These are phyloP conservation scores for Ogataea populi-albae DNA, from an alignment of 805 yeast genomes.

Conservation along the genomic window DNA sequence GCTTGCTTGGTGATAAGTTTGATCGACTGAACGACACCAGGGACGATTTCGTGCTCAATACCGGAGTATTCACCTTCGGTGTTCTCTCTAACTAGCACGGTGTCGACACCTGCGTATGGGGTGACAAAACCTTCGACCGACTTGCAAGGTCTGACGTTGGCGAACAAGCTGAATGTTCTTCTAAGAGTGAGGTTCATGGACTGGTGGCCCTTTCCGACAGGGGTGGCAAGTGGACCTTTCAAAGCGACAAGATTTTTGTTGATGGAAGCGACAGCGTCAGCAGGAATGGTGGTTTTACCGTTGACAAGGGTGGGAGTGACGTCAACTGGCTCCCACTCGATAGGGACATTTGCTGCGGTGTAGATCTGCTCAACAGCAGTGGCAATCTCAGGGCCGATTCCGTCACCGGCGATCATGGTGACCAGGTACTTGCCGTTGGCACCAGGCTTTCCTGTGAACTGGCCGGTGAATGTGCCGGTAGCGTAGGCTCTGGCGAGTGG, in stretches of 20 bases:
- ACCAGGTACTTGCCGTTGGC: conserved; percentile 87
- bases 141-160: conserved; percentile 96
- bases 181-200: conserved; percentile 96
- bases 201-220: conserved; percentile 98
- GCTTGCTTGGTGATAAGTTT: conserved; percentile 96
- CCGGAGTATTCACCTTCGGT: conserved; percentile 99
- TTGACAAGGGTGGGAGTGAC: conserved; percentile 90
- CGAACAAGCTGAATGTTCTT: conserved; percentile 93
- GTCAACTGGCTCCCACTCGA: conserved; percentile 96
- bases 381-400: conserved; percentile 95
- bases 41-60: conserved; percentile 95
- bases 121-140: conserved; percentile 92
- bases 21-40: conserved; percentile 98
- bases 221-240: conserved; percentile 98
- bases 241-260: conserved; percentile 91
- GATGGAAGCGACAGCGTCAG: conserved; percentile 87
- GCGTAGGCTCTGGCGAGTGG: conserved; percentile 30
- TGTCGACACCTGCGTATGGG: conserved; percentile 84
- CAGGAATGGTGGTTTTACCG: conserved; percentile 92
- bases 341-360: conserved; percentile 91
- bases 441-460: conserved; percentile 61
- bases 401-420: conserved; percentile 97
- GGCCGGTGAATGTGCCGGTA: conserved; percentile 52
- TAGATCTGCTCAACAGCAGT: conserved; percentile 91
- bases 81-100: conserved; percentile 96